A percentile compares a stretch with the other conserved stretches of the same genome.
Evolutionary conservation across 2,329 filamentous ascomycete genomes (phyloP).

Genomic region (Colletotrichum sansevieriae): DNA sequence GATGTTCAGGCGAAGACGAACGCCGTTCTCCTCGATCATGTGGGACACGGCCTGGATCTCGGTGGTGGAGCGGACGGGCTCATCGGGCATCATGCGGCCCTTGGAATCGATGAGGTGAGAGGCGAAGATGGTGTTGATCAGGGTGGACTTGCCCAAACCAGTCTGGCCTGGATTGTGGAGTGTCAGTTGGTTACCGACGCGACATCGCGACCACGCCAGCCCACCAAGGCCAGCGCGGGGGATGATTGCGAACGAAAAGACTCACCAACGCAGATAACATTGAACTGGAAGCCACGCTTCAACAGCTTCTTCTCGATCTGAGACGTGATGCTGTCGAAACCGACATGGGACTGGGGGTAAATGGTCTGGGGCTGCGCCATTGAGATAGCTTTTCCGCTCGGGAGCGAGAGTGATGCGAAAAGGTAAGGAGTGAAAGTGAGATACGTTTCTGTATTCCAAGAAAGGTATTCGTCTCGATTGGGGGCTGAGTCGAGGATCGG

Average conservation of each 20-base stretch:
- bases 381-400: constrained; percentile 51
- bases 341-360: constrained; percentile 97
- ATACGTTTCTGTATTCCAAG: constrained; percentile 51
- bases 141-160: constrained; percentile 96
- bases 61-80: constrained; percentile 93
- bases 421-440: constrained; percentile 47
- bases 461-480: constrained; percentile 47
- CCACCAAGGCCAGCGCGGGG: constrained; percentile 1
- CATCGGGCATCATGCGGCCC: constrained; percentile 91
- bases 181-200: constrained; percentile 31
- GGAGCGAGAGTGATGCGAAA: constrained; percentile 49
- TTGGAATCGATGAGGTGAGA: constrained; percentile 99
- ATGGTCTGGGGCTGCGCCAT: constrained; percentile 74
- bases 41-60: constrained; percentile 98
- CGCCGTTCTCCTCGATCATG: constrained; percentile 99
- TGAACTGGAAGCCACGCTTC: constrained; percentile 99
- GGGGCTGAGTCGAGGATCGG: constrained; percentile 45
- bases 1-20: constrained; percentile 97
- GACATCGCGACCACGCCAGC: constrained; percentile 18
- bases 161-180: constrained; percentile 80
- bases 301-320: constrained; percentile 99
- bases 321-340: constrained; percentile 99
- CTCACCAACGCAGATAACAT: constrained; percentile 98
- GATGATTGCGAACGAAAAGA: constrained; percentile 46
- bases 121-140: constrained; percentile 99